Base-by-base conservation (phyloP, 1,139 yeast species). In the Cylindricascospora bacillispora region DNA sequence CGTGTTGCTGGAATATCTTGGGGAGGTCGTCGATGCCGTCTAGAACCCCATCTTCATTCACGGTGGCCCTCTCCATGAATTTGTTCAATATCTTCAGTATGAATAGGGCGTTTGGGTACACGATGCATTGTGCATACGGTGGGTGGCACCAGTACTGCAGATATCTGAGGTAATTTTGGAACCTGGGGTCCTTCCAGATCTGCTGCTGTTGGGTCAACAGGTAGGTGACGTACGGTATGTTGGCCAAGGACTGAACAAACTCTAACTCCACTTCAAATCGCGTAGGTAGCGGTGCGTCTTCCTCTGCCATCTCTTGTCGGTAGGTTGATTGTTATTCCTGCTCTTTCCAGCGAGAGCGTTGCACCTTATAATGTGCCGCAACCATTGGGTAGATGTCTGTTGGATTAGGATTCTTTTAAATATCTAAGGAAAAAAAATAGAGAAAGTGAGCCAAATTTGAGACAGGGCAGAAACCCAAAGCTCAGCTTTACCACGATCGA, bases 231-330 rank as follows among this genome's bases (percentile, higher is more conserved):
- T 78, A 78, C 41, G 74, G 86, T 32, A 76, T 65, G 45, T 78
- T 78, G 12, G 82, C 71, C 22, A 78, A 56, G n/a, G 86, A 74
- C 52, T 78, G 89, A 3, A 78, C 81, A 52, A 78, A 78, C 59
- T 77, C 86, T 25, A 77, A 59, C 44, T 77, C 86, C 11, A 77
- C 70, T 45, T 73, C 89, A 75, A 82, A 76, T 40, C 85, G 53
- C 3, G 79, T 71, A 6, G 89, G 86, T 11, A 47, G 40, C 6
- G 34, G 33, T 6, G 16, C 18, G n/a, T 26, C 28, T 12, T 26
- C 23, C 12, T 7, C 10, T 18, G 10, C 10, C 7, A 18, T 7
- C 10, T 18, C 21, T 18, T n/a, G n/a, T n/a, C n/a, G n/a, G 20
- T 17, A 17, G 20, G 10, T 6, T 17, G 6, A 17, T 10, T n/a